A percentile compares a stretch with the other conserved stretches of the same genome.
These are phyloP conservation scores for Anisodus tanguticus DNA, from an alignment of 257 asterid genomes.

Conservation along the genomic window DNA sequence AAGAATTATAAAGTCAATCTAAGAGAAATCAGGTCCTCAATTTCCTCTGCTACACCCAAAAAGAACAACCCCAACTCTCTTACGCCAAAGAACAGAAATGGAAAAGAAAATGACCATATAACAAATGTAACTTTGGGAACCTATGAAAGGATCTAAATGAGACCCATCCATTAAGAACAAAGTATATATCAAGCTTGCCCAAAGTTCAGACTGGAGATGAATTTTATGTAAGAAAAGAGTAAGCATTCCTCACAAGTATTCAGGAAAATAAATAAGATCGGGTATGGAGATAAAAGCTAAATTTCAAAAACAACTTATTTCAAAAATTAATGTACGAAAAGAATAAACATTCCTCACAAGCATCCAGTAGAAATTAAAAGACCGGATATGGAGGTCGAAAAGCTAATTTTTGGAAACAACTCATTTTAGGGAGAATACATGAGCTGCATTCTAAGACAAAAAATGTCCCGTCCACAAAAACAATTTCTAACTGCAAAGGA, in stretches of 20 bases:
- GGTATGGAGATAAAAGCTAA: not conserved
- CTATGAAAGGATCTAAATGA: constrained; percentile 1
- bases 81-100: not conserved
- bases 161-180: constrained; percentile 12
- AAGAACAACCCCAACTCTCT: not conserved
- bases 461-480: not conserved
- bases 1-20: not conserved
- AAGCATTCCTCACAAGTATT: not conserved
- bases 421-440: not conserved
- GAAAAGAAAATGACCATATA: not conserved
- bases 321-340: not conserved
- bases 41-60: constrained; percentile 20
- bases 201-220: constrained; percentile 5
- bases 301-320: not conserved
- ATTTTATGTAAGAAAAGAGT: not conserved
- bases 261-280: not conserved
- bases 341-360: not conserved
- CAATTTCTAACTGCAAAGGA: not conserved
- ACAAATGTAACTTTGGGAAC: not conserved
- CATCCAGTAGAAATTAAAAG: not conserved
- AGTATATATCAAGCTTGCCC: not conserved
- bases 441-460: not conserved
- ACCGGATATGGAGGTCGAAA: not conserved
- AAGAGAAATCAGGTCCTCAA: not conserved
- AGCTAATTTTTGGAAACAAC: not conserved